Conservation (phyloP, 805 yeast species). For the Candida multigemmis region DNA sequence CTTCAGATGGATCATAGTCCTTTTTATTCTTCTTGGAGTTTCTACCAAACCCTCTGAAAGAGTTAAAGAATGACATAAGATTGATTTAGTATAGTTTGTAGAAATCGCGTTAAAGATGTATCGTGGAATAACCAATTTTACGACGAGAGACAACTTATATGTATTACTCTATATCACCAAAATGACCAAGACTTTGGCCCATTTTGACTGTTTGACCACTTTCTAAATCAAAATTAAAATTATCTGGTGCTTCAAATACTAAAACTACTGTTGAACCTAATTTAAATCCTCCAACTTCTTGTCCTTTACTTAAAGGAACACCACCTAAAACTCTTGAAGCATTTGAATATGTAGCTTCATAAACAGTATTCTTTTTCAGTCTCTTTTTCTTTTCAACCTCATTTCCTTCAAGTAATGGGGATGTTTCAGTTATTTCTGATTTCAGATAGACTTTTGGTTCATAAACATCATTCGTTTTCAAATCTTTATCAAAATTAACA, state of each 20-base stretch:
- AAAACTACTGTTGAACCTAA: constrained; percentile 95
- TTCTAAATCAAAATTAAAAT: constrained; percentile 59
- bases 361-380: constrained; percentile 69
- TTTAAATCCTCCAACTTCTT: constrained; percentile 95
- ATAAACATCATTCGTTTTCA: constrained; percentile 71
- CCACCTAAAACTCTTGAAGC: constrained; percentile 78
- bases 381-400: constrained; percentile 19
- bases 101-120: background rate
- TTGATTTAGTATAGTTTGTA: background rate
- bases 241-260: constrained; percentile 89
- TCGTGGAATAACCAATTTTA: background rate
- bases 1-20: constrained; percentile 15
- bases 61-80: constrained; percentile 36
- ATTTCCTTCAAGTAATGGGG: constrained; percentile 18
- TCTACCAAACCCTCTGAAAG: constrained; percentile 39
- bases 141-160: background rate
- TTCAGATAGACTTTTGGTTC: constrained; percentile 36
- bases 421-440: constrained; percentile 12
- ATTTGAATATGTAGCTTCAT: constrained; percentile 84
- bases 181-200: constrained; percentile 71
- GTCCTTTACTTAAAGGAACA: constrained; percentile 80
- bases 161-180: constrained; percentile 8
- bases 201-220: constrained; percentile 74
- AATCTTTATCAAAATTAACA: constrained; percentile 83
- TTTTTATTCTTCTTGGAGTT: constrained; percentile 36